Base-by-base conservation (phyloP, 2,329 filamentous ascomycete species). In the Aspergillus sp. region DNA sequence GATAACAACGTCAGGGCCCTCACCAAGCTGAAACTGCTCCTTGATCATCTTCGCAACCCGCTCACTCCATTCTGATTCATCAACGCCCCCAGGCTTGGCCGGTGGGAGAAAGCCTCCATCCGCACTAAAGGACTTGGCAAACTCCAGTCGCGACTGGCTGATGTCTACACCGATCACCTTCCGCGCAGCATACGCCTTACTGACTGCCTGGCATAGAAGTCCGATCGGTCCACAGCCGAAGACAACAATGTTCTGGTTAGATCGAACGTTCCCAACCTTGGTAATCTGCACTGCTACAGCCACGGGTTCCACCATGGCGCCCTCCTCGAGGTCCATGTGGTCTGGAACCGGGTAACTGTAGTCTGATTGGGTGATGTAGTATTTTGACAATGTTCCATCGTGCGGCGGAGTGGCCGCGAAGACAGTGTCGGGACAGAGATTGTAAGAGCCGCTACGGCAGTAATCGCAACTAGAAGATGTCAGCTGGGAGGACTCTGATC, bases 161-260 rank as follows among this genome's bases (percentile, higher is more conserved):
- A 80, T 72, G 58, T 82, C 79, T 1, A 79, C 71, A 0, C 73
- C 71, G 9, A 81, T 69, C 3, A 80, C 74, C 32, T 69, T 75
- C 49, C 70, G 70, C 0, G 75, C 79, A 1, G 70, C 73, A 22
- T 76, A 73, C 1, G 74, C 74, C 48, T 79, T 73, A 16, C 76
- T 71, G 19, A 80, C 76, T 3, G 75, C 75, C 49, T 75, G 71
- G 43, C 71, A 76, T 1, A 80, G 63, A 2, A 78, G 54, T 0
- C 79, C 79, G 5, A 82, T 79, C 0, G 79, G 76, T 0, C 79
- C 78, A 11, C 76, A 78, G 0, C 79, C 79, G 14, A 80, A 73
- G 5, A 82, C 72, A 0, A 79, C 65, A 2, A 80, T 73, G 0
- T 72, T 77, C 47, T 78, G 71, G 1, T 73, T 67, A 0, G 67